Percentiles rank a stretch among this genome's conserved stretches.
These are phyloP conservation scores for Cicer cuneatum DNA, from an alignment of 306 rosid species.

Conservation along the genomic window DNA sequence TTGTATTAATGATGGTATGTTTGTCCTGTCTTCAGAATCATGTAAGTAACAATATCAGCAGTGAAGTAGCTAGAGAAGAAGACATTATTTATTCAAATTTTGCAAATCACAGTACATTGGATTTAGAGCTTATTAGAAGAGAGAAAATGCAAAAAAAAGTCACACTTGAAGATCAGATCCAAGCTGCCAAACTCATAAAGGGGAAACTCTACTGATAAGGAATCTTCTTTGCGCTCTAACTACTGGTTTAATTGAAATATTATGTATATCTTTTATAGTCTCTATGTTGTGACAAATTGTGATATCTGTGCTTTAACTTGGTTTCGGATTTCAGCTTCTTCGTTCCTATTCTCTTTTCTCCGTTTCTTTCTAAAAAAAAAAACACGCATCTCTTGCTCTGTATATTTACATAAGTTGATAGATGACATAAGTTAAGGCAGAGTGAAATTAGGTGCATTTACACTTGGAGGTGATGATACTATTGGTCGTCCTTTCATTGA, in stretches of 20 bases:
- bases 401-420: background rate
- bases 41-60: slow-evolving; percentile 43
- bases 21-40: slow-evolving; percentile 56
- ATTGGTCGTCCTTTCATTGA: too few relatives aligned
- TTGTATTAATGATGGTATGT: slow-evolving; percentile 36
- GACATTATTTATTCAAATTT: slow-evolving; percentile 42
- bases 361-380: background rate
- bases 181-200: slow-evolving; percentile 63
- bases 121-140: slow-evolving; percentile 70
- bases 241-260: slow-evolving; percentile 20
- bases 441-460: slow-evolving; percentile 14
- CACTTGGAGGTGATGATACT: background rate
- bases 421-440: background rate
- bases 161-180: slow-evolving; percentile 83
- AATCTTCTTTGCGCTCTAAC: slow-evolving; percentile 41
- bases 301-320: background rate
- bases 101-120: slow-evolving; percentile 59
- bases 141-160: slow-evolving; percentile 57
- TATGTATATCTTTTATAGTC: slow-evolving; percentile 11
- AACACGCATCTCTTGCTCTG: background rate
- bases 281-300: slow-evolving; percentile 33
- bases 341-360: background rate
- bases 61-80: slow-evolving; percentile 47
- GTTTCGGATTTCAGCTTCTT: background rate
- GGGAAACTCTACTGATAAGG: slow-evolving; percentile 45